phyloP scores from a whole-genome alignment of 331 rosid species.

The Arachis monticola region DNA sequence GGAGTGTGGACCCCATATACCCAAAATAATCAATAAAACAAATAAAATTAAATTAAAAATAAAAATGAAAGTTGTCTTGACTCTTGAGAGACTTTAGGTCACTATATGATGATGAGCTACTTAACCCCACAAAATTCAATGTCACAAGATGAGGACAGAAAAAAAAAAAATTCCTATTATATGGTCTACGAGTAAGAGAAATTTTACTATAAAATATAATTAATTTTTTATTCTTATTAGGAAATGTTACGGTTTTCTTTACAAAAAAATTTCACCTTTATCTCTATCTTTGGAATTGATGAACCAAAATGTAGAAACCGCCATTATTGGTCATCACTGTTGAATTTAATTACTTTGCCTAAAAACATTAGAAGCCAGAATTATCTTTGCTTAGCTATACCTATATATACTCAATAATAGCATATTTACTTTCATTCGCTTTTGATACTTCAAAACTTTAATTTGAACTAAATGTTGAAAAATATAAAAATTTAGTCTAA shows the following conservation, averaged over 20 bases:
- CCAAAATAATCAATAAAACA: neutral
- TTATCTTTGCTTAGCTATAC: neutral
- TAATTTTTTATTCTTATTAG: no score
- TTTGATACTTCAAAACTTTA: no score
- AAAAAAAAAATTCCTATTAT: no score
- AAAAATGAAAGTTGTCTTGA: conserved; percentile 2
- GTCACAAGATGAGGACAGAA: neutral
- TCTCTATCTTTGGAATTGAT: neutral
- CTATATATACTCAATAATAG: no score
- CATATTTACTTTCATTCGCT: no score
- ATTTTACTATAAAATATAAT: no score
- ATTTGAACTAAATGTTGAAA: no score
- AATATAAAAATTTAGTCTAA: no score
- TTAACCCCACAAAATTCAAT: conserved; percentile 12
- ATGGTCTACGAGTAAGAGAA: no score
- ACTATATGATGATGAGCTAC: neutral
- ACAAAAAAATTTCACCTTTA: no score
- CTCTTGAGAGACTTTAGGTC: neutral
- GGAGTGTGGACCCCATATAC: conserved; percentile 19
- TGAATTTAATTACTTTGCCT: neutral
- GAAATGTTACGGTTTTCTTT: no score
- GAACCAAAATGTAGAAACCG: neutral
- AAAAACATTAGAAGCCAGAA: neutral
- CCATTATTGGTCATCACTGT: neutral
- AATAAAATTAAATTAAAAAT: neutral